Evolutionary conservation across 148 eudicot species (phyloP), one percentile per base, ranked within the genome.

Genomic region (Selenicereus undatus): DNA sequence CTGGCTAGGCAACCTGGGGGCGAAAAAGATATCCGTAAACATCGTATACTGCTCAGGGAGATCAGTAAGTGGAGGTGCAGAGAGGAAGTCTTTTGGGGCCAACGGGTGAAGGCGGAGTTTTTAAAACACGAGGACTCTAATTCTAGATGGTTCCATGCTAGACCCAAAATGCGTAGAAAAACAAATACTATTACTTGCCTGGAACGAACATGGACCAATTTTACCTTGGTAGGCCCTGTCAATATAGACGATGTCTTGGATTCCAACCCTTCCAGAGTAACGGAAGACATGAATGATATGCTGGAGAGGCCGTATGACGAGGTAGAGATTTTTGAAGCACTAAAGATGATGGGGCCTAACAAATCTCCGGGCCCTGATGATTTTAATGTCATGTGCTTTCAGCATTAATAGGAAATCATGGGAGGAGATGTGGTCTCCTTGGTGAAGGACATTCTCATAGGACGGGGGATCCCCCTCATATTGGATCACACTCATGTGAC

Each of bases 401-500:
- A 78, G 18, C 29, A 68, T 17, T 18, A 48, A 20, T 78, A 64
- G 74, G 5, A 48, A 0, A 68, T 68, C 17, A 32, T 78, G 14
- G 74, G 81, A 0, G 1, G 0, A 0, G 62, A 68, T 68, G 43
- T 78, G 17, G 0, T 45, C 10, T 7, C 18, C 48, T 0, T 26
- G 17, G 4, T 29, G 8, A 0, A 43, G 60, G 27, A 1, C 1
- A 56, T 56, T 48, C 42, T 72, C 0, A 45, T 0, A 26, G 62
- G 4, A 0, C 22, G 0, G 0, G 5, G 0, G 10, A 43, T 26
- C 0, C 42, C 7, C 1, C 1, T 0, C 4, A 1, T 0, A n/a
- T 20, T 68, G 0, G 68, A 66, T 20, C 21, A 69, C 0, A 78
- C 81, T 7, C 9, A 35, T 0, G 48, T 70, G 1, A 66, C 18